phyloP scores from a whole-genome alignment of 441 rosid genomes.

The Erysimum cheiri region DNA sequence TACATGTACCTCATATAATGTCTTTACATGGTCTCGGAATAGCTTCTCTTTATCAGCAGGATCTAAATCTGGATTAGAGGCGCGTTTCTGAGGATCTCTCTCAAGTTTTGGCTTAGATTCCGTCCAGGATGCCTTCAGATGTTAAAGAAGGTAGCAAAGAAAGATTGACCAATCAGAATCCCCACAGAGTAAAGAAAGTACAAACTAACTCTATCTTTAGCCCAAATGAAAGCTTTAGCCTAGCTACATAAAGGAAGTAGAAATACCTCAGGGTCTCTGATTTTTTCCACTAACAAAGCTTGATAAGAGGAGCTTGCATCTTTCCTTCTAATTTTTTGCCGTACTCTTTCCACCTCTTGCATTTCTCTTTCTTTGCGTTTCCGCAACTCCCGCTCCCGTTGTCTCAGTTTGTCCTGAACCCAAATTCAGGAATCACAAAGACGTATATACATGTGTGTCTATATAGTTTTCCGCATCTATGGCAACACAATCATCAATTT shows the following conservation, averaged over 20 bases:
- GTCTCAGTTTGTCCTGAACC: constrained; percentile 85
- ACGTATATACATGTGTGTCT: neutral
- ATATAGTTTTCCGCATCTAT: constrained; percentile 1
- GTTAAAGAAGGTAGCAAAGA: constrained; percentile 35
- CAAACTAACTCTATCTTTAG: constrained; percentile 13
- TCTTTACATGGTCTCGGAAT: constrained; percentile 88
- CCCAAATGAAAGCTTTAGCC: constrained; percentile 12
- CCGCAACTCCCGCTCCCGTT: constrained; percentile 87
- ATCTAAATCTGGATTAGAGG: constrained; percentile 78
- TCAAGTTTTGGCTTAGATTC: constrained; percentile 89
- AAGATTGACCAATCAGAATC: constrained; percentile 26
- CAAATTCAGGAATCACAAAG: constrained; percentile 21
- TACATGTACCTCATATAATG: constrained; percentile 76
- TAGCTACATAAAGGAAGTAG: neutral
- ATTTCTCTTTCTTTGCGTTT: constrained; percentile 97
- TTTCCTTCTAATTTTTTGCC: constrained; percentile 84
- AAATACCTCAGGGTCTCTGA: constrained; percentile 92
- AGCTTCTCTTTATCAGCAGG: constrained; percentile 87
- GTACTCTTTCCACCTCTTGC: constrained; percentile 96
- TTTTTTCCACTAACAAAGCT: constrained; percentile 93
- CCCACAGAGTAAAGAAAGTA: constrained; percentile 21
- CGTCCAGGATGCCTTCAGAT: constrained; percentile 86
- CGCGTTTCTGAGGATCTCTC: constrained; percentile 96
- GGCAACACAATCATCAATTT: neutral
- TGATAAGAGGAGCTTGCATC: constrained; percentile 89